Evolutionary conservation across 495 filamentous ascomycete species (phyloP), one percentile per base, ranked within the genome.

Genomic region (Friedmanniomyces endolithicus): DNA sequence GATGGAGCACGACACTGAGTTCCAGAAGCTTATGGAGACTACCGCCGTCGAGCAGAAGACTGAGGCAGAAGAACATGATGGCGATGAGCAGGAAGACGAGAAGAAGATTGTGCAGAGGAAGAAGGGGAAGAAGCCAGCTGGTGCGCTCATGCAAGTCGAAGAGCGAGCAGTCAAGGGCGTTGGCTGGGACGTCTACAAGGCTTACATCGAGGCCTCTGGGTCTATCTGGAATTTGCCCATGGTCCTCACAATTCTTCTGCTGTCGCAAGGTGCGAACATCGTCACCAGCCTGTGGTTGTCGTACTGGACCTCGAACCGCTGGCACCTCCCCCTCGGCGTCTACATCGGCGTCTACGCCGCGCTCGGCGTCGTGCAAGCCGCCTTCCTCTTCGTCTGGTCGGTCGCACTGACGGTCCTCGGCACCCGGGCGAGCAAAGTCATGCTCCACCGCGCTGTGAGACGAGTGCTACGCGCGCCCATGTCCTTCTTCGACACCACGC

Each of bases 401-500:
- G 70, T 87, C 19, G 60, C 73, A 1, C 73, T 90, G 19, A 86
- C 88, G 1, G 77, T 90, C 34, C 78, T 85, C 58, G 88, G 89
- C 37, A 94, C 90, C 0, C 80, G 74, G 11, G 77, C 89, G 6
- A 88, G 84, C 64, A 88, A 83, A 66, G 76, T 75, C n/a, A 88
- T 97, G 76, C 76, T 96, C 40, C 78, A 84, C 11, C 71, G 80
- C n/a, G 90, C 92, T 22, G 85, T 96, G 71, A 76, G 69, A 11
- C 79, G 84, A 41, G 86, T 88, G 0, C 74, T 98, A 39, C 79
- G 89, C 46, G 90, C 92, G 0, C 92, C 92, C 0, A 94, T 97
- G 89, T 83, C 84, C 3, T 97, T 97, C 74, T 96, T 97, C 72
- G 92, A 96, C 60, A 96, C 90, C 0, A 98, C 92, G 0, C 92